phyloP scores from a whole-genome alignment of 1,284 basidiomycete genomes.

The Peniophora sp. region DNA sequence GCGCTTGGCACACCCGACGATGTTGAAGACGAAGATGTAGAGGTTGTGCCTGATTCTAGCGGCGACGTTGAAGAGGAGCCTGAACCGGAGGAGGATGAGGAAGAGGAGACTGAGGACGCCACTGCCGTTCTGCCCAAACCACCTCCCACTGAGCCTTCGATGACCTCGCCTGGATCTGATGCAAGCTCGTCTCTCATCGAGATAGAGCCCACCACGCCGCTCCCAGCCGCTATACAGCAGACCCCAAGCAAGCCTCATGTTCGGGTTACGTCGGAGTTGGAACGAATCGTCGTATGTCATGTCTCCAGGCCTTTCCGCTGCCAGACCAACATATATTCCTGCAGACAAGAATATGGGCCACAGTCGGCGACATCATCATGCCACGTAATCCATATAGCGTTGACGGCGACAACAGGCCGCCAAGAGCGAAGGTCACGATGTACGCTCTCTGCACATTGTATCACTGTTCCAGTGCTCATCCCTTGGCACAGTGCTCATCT shows the following conservation, averaged over 20 bases:
- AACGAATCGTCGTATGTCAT: slow-evolving; percentile 51
- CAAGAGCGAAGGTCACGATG: slow-evolving; percentile 59
- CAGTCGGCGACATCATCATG: slow-evolving; percentile 56
- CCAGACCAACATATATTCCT: background rate
- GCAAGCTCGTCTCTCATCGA: slow-evolving; percentile 11
- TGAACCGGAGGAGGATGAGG: slow-evolving; percentile 14
- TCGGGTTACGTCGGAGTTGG: slow-evolving; percentile 45
- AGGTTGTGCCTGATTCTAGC: background rate
- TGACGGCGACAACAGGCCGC: slow-evolving; percentile 30
- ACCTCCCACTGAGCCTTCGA: slow-evolving; percentile 1
- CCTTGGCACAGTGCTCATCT: slow-evolving; percentile 42
- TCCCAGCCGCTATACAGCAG: background rate
- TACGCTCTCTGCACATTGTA: too few species aligned
- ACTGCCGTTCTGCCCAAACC: slow-evolving; percentile 22
- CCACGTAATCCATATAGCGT: slow-evolving; percentile 40
- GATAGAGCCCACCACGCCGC: background rate
- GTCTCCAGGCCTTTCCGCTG: background rate
- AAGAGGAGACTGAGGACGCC: slow-evolving; percentile 19
- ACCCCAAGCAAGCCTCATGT: slow-evolving; percentile 24
- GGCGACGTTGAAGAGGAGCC: slow-evolving; percentile 5
- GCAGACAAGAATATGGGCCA: slow-evolving; percentile 62
- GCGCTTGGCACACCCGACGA: background rate
- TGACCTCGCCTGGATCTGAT: slow-evolving; percentile 1
- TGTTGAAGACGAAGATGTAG: background rate
- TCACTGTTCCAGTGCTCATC: too few species aligned